Conservation (phyloP, 2,329 filamentous ascomycete species). For the Talaromyces sp. region DNA sequence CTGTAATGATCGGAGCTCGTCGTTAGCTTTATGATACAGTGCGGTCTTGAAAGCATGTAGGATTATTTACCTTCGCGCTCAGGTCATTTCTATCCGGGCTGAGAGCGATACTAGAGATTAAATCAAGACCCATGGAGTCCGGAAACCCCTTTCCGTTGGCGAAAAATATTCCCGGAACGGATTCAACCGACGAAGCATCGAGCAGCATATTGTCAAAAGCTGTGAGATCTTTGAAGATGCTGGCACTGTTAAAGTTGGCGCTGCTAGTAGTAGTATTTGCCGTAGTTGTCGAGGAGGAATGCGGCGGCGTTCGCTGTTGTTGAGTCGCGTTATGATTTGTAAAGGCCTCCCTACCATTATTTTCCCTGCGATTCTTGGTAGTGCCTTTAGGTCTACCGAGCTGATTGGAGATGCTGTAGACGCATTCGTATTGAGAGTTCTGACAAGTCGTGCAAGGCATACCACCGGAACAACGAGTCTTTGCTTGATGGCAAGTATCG, state of each 20-base stretch:
- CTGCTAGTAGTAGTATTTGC: neutral
- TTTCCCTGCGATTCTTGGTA: constrained; percentile 2
- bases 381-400: constrained; percentile 10
- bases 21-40: neutral
- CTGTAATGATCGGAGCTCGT: neutral
- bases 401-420: constrained; percentile 8
- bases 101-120: neutral
- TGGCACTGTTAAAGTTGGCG: neutral
- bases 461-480: constrained; percentile 21
- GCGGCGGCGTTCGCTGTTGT: neutral
- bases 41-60: neutral
- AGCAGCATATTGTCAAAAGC: neutral
- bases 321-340: neutral
- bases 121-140: neutral
- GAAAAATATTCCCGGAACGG: neutral
- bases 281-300: neutral
- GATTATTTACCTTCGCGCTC: neutral
- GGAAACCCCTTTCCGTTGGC: neutral
- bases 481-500: constrained; percentile 10
- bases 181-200: neutral
- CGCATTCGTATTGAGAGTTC: constrained; percentile 1
- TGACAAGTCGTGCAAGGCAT: constrained; percentile 19
- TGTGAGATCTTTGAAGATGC: neutral
- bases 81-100: neutral
- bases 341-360: neutral